Conservation (phyloP, 768 basidiomycete species). For the Gymnopilus junonius region DNA sequence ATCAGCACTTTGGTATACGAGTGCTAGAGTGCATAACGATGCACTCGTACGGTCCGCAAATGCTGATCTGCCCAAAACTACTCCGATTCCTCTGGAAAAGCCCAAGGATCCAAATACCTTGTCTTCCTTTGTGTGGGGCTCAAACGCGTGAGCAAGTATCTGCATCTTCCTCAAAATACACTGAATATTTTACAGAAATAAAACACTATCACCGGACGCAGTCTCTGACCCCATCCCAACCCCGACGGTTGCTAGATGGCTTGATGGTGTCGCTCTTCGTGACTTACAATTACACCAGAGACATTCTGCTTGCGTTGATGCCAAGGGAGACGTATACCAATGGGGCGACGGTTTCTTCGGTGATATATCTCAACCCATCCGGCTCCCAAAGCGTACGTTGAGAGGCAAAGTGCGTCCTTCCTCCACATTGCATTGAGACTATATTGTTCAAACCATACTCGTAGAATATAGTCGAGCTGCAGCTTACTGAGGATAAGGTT, state of each 20-base stretch:
- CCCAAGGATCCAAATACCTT: constrained; percentile 37
- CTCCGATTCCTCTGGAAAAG: constrained; percentile 11
- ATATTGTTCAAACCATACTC: background rate
- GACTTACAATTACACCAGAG: constrained; percentile 70
- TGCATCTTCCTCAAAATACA: constrained; percentile 1
- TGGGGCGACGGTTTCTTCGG: constrained; percentile 76
- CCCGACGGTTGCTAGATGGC: constrained; percentile 58
- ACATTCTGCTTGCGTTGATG: constrained; percentile 79
- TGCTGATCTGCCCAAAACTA: constrained; percentile 14
- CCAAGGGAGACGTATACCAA: constrained; percentile 80
- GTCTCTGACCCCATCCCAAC: constrained; percentile 46
- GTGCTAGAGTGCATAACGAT: constrained; percentile 37
- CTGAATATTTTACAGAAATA: constrained; percentile 40
- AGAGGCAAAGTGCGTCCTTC: constrained; percentile 59
- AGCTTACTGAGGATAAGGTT: constrained; percentile 60
- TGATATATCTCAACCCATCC: constrained; percentile 25
- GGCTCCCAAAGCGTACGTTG: constrained; percentile 55
- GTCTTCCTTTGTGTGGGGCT: constrained; percentile 70
- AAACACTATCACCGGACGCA: constrained; percentile 45
- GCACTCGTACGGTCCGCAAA: constrained; percentile 7
- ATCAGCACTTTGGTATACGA: constrained; percentile 43
- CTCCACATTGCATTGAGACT: background rate
- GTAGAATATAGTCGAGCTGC: constrained; percentile 73
- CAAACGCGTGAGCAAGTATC: constrained; percentile 59
- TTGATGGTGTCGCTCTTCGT: constrained; percentile 71